phyloP scores from a whole-genome alignment of 1,284 basidiomycete species.

The Schizophyllum commune region DNA sequence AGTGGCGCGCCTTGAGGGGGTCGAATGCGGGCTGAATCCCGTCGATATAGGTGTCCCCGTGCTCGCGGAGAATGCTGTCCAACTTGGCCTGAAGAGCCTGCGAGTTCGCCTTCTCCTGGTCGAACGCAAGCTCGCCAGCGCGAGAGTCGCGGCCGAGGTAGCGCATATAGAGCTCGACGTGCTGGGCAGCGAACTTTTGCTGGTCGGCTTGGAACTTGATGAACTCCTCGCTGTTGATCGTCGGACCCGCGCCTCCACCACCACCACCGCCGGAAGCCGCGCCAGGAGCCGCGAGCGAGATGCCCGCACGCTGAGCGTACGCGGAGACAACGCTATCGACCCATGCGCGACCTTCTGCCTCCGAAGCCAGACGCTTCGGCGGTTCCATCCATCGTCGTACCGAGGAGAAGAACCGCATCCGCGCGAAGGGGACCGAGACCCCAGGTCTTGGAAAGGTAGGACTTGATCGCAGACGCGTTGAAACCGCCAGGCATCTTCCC shows the following conservation, averaged over 20 bases:
- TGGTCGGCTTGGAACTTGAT: constrained; percentile 93
- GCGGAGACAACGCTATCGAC: constrained; percentile 78
- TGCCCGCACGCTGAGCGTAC: constrained; percentile 85
- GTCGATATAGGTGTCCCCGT: constrained; percentile 89
- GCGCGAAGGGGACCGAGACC: constrained; percentile 86
- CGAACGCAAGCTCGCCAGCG: constrained; percentile 83
- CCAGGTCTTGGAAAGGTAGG: constrained; percentile 86
- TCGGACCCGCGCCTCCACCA: constrained; percentile 63
- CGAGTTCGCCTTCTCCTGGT: constrained; percentile 74
- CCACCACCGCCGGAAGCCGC: constrained; percentile 45
- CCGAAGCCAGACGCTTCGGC: constrained; percentile 86
- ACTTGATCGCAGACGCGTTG: constrained; percentile 90
- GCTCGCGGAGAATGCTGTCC: constrained; percentile 83
- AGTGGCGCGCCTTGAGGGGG: constrained; percentile 92
- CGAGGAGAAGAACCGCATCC: constrained; percentile 88
- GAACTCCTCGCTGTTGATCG: constrained; percentile 98
- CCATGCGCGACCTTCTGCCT: constrained; percentile 91
- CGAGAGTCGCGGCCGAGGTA: constrained; percentile 93
- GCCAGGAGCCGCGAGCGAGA: constrained; percentile 67
- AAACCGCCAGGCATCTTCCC: constrained; percentile 99
- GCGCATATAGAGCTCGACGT: constrained; percentile 94
- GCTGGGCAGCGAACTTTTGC: constrained; percentile 86
- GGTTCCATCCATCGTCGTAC: constrained; percentile 91
- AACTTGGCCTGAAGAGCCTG: constrained; percentile 77
- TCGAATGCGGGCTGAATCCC: constrained; percentile 94